These are phyloP conservation scores for Apiospora saccharicola DNA, from an alignment of 2,329 filamentous ascomycete genomes.

Conservation along the genomic window DNA sequence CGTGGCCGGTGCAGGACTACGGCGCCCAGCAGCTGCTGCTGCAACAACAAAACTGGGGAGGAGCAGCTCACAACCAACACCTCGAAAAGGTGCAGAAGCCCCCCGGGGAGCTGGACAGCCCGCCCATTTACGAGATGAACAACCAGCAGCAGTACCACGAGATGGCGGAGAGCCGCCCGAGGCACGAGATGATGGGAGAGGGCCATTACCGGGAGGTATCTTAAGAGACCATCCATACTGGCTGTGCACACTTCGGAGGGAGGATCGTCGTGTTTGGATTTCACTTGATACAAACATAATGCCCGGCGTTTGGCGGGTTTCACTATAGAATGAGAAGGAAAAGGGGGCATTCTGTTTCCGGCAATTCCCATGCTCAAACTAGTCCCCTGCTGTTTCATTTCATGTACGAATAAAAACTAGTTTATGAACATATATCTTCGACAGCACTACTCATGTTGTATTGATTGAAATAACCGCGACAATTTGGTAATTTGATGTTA, in stretches of 20 bases:
- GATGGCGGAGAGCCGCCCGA: conserved; percentile 40
- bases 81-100: conserved; percentile 21
- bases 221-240: background rate
- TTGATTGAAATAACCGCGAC: background rate
- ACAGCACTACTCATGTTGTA: background rate
- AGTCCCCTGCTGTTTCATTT: background rate
- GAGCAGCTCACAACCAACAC: background rate
- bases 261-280: background rate
- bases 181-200: conserved; percentile 47
- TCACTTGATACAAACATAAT: conserved; percentile 10
- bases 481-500: background rate
- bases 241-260: background rate
- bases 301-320: background rate
- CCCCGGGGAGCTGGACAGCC: conserved; percentile 38
- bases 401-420: background rate
- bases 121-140: conserved; percentile 39
- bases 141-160: background rate
- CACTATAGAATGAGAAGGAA: background rate
- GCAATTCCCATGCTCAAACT: background rate
- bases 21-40: conserved; percentile 16
- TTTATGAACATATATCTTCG: background rate
- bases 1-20: conserved; percentile 5
- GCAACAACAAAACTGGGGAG: conserved; percentile 26
- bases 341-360: background rate
- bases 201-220: conserved; percentile 40